Base-by-base conservation (phyloP, 176 grass and related monocot genomes). In the Aechmea fasciata region DNA sequence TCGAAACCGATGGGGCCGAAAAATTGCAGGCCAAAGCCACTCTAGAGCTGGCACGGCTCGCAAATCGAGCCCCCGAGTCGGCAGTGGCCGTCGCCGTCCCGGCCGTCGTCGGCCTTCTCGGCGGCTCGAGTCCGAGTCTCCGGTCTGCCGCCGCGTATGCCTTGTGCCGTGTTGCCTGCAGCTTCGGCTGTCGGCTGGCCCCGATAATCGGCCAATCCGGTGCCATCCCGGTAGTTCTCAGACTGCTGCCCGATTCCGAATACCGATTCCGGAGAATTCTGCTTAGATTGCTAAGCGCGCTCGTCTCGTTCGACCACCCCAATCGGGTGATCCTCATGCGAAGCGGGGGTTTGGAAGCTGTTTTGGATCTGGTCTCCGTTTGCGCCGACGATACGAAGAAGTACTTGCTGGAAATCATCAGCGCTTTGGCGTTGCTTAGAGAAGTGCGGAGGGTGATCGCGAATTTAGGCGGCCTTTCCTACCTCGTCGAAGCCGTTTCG, bases 341-440 rank as follows among this genome's bases (percentile, higher is more conserved):
- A 51, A 74, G 15, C 19, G 59, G 20, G 51, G 72, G 72, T 26
- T 48, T 74, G 1, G 72, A 65, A 19, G 63, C 65, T 15, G 33
- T 50, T 33, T 18, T 74, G 62, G 48, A 29, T 19, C 28, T 74
- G 61, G 10, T 74, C 10, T 3, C 48, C 33, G 52, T 18, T 47
- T 74, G 72, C 72, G 65, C 47, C 17, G 59, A 50, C 51, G 61
- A 74, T 25, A 52, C 24, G 49, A 74, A 50, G 19, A 47, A 9
- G 47, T 52, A 65, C 62, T 74, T 65, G 13, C 17, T 65, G 72
- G 72, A 74, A 59, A 65, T 74, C 52, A 47, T 74, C 59, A 65
- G 61, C 33, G 59, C 72, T 17, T 41, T 74, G 59, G 59, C 72
- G 4, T 24, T 75, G 72, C 9, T 66, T 59, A 19, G 61, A 52